Conservation (phyloP, 441 rosid species). For the Adansonia rubrostipa region DNA sequence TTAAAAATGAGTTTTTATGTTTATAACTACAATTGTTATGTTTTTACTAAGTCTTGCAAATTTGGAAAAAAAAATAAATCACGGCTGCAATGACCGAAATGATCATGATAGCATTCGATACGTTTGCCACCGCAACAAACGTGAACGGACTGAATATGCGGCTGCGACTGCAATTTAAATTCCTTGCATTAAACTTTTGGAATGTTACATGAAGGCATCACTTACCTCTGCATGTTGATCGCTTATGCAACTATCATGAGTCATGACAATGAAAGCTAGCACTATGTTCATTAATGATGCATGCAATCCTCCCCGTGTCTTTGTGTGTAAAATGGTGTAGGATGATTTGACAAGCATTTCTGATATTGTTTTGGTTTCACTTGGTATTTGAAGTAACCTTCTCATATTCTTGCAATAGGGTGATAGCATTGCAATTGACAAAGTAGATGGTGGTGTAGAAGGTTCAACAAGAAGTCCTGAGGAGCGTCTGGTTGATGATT, state of each 20-base stretch:
- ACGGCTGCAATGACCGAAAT: no score
- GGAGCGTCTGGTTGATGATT: conserved; percentile 39
- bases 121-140: no score
- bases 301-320: background rate
- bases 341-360: conserved; percentile 13
- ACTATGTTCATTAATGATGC: background rate
- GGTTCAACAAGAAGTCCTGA: conserved; percentile 39
- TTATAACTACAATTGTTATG: no score
- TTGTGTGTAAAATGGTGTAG: conserved; percentile 19
- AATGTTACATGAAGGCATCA: background rate
- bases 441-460: conserved; percentile 35
- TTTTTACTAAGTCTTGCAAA: no score
- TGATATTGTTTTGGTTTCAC: conserved; percentile 16
- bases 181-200: background rate
- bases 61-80: no score
- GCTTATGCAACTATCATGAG: background rate
- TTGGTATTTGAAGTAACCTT: conserved; percentile 29
- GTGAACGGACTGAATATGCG: no score
- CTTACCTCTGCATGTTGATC: background rate
- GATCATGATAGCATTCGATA: no score
- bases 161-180: no score
- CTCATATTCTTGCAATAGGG: conserved; percentile 44
- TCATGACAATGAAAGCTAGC: conserved; percentile 14
- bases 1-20: no score
- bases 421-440: conserved; percentile 35